These are phyloP conservation scores for Adiantum capillusveneris DNA, from an alignment of 75 land plant species.

Conservation along the genomic window DNA sequence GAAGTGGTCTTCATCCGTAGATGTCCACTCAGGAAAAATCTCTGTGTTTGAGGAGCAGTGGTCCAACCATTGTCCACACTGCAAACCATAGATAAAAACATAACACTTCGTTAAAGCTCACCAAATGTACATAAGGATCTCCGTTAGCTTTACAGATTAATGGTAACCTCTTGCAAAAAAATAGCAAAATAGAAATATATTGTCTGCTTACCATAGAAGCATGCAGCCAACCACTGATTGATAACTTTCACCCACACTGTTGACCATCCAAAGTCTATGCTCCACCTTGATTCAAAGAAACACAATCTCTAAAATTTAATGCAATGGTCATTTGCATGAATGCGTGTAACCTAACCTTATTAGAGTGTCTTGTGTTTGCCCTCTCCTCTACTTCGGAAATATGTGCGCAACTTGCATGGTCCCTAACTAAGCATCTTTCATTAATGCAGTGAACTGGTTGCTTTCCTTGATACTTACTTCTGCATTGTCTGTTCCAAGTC, in stretches of 20 bases:
- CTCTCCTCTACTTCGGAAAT: no score
- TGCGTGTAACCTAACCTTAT: no score
- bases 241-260: constrained; percentile 91
- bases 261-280: constrained; percentile 86
- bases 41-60: constrained; percentile 45
- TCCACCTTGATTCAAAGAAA: constrained; percentile 60
- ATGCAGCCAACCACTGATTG: constrained; percentile 81
- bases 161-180: background rate
- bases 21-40: constrained; percentile 5
- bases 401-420: no score
- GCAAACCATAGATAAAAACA: constrained; percentile 16
- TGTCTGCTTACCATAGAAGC: constrained; percentile 53
- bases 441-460: no score
- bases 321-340: no score
- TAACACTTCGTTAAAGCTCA: background rate
- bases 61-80: constrained; percentile 73
- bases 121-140: background rate
- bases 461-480: constrained; percentile 52
- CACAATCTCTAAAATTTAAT: background rate
- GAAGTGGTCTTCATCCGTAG: no score
- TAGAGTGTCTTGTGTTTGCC: no score
- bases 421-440: no score
- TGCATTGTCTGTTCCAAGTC: constrained; percentile 51
- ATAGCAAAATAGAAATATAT: background rate
- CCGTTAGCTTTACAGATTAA: background rate